A percentile compares a stretch with the other conserved stretches of the same genome.
Conservation (phyloP, 2,329 filamentous ascomycete genomes). For the Xenosphaeropsis pyriputrescens region DNA sequence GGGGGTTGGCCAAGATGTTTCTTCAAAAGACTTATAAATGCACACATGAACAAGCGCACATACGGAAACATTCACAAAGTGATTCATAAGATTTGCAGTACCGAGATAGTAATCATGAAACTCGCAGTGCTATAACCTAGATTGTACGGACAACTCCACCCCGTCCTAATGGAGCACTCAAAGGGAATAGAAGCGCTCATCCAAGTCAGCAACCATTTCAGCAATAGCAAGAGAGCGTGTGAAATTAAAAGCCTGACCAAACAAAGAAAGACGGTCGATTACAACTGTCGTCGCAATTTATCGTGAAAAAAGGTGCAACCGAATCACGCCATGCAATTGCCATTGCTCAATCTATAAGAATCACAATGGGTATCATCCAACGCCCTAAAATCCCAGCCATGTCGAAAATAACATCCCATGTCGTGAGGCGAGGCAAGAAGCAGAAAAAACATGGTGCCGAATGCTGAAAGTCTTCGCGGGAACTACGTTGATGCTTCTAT, state of each 20-base stretch:
- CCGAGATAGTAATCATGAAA: too few relatives aligned
- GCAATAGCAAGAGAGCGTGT: neutral
- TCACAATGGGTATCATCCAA: slow-evolving; percentile 14
- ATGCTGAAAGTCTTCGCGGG: slow-evolving; percentile 1
- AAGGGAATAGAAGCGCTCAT: too few relatives aligned
- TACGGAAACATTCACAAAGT: too few relatives aligned
- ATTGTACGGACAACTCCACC: too few relatives aligned
- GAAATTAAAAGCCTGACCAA: neutral
- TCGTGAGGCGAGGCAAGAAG: slow-evolving; percentile 17
- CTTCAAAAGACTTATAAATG: too few relatives aligned
- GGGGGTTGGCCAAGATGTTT: too few relatives aligned
- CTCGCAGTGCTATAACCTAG: too few relatives aligned
- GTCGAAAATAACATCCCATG: slow-evolving; percentile 13
- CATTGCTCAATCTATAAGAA: neutral
- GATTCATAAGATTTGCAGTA: too few relatives aligned
- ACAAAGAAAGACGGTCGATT: too few relatives aligned
- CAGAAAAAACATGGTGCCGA: slow-evolving; percentile 8
- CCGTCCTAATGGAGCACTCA: too few relatives aligned
- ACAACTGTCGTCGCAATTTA: too few relatives aligned
- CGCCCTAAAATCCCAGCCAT: slow-evolving; percentile 13
- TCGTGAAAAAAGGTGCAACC: neutral
- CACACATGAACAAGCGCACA: too few relatives aligned
- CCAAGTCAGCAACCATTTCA: neutral
- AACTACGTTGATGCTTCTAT: slow-evolving; percentile 12
- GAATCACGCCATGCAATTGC: neutral